These are phyloP conservation scores for Stephania japonica DNA, from an alignment of 164 flowering plant genomes.

Conservation along the genomic window DNA sequence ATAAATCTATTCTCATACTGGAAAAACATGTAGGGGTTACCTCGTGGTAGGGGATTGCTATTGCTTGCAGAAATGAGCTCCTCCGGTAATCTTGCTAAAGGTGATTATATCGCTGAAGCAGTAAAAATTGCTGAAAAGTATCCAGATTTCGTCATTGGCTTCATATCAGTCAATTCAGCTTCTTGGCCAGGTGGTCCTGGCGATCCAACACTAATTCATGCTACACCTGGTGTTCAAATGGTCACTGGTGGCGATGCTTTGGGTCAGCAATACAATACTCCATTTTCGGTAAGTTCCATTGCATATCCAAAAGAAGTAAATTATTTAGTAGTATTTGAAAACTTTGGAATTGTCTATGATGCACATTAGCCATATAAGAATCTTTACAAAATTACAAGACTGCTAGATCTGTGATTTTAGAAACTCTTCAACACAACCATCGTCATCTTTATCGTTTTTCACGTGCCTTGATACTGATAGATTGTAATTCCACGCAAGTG, in stretches of 20 bases:
- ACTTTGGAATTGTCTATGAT: background rate
- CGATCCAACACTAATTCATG: conserved; percentile 78
- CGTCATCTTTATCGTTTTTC: too few species aligned
- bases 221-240: conserved; percentile 63
- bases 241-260: conserved; percentile 83
- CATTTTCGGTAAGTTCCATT: conserved; percentile 62
- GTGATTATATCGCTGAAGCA: conserved; percentile 95
- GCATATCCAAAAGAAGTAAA: background rate
- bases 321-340: too few species aligned
- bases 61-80: conserved; percentile 99
- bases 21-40: conserved; percentile 56
- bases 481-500: too few species aligned
- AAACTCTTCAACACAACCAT: too few species aligned
- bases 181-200: conserved; percentile 78
- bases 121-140: conserved; percentile 83
- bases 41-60: conserved; percentile 84
- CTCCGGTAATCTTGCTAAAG: conserved; percentile 87
- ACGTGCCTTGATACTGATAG: too few species aligned
- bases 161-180: conserved; percentile 95
- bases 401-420: background rate
- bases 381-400: background rate
- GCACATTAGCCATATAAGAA: background rate
- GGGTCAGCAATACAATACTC: conserved; percentile 96
- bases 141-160: conserved; percentile 95
- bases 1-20: background rate